Conservation (phyloP, 768 basidiomycete species). For the Pholiota conissans region DNA sequence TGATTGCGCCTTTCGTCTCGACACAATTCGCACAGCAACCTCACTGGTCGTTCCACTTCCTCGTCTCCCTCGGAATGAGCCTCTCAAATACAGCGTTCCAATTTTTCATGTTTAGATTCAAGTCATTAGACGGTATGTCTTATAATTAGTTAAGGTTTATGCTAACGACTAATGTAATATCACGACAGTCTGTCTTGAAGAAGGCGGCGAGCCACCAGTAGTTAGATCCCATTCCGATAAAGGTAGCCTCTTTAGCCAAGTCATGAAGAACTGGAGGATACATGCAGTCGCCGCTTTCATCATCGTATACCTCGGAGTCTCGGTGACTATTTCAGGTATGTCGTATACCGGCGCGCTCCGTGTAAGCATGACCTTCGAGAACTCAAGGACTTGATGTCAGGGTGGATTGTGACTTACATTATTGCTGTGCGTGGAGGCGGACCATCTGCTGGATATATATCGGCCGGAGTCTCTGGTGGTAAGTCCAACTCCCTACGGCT, state of each 20-base stretch:
- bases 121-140: conserved; percentile 60
- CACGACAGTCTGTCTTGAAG: conserved; percentile 46
- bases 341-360: background rate
- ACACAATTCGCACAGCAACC: conserved; percentile 71
- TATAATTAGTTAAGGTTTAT: background rate
- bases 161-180: background rate
- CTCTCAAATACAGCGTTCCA: conserved; percentile 52
- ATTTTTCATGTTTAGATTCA: conserved; percentile 58
- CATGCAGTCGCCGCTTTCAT: conserved; percentile 63
- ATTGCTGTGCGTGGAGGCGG: conserved; percentile 10
- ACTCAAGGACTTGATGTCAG: conserved; percentile 32
- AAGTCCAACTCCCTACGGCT: conserved; percentile 4
- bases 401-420: conserved; percentile 62
- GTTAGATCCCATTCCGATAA: conserved; percentile 31
- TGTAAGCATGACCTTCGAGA: too few relatives aligned
- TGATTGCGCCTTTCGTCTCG: conserved; percentile 68
- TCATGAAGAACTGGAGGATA: conserved; percentile 49
- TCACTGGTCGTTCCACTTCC: conserved; percentile 78
- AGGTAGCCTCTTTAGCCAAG: conserved; percentile 45
- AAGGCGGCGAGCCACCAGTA: conserved; percentile 47
- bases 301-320: conserved; percentile 65
- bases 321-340: conserved; percentile 53
- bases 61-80: conserved; percentile 68
- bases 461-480: conserved; percentile 38
- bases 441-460: conserved; percentile 8